Evolutionary conservation across 2,329 filamentous ascomycete species (phyloP), one percentile per base, ranked within the genome.

Genomic region (Trichoderma atroviride): DNA sequence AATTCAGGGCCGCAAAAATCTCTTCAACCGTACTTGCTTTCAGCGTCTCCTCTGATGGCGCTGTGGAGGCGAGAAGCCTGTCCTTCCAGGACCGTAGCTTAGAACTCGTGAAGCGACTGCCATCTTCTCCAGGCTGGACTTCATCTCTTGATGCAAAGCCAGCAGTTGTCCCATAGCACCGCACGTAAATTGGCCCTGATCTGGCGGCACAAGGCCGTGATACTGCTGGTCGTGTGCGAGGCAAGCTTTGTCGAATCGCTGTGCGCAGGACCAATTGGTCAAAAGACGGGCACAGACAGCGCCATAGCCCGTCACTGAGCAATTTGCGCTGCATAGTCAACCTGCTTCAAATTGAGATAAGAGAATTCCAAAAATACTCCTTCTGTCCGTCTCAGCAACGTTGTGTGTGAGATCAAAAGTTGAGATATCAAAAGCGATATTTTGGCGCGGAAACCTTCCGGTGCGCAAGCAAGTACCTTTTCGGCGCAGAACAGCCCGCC

Each of bases 291-390:
- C 87, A 90, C 19, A 91, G 80, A 75, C 86, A 89, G 75, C 86
- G 86, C 87, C 88, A 90, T 57, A 91, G 82, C 70, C 88, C 87
- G 76, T 91, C 88, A 43, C 83, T 75, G 2, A 82, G 76, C 62
- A 85, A 73, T 71, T 70, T 73, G 55, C 74, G 74, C 70, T 76
- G 76, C 79, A 80, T 80, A 14, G 22, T 69, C 47, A 29, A 52
- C 33, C 37, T 14, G 24, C 33, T 43, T 52, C 10, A 3, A 33
- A 33, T 33, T 33, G 33, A 33, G 2, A 2, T 11, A 0, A 33
- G 9, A 10, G 2, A 11, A 3, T 11, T 33, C 11, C 0, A n/a
- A 9, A 40, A 3, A 3, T 4, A 10, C 19, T 11, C 35, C 16
- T 37, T n/a, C 56, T 13, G 33, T 37, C 33, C 5, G n/a, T 58